Evolutionary conservation across 257 asterid genomes (phyloP).

Genomic region (Primulina eburnea): DNA sequence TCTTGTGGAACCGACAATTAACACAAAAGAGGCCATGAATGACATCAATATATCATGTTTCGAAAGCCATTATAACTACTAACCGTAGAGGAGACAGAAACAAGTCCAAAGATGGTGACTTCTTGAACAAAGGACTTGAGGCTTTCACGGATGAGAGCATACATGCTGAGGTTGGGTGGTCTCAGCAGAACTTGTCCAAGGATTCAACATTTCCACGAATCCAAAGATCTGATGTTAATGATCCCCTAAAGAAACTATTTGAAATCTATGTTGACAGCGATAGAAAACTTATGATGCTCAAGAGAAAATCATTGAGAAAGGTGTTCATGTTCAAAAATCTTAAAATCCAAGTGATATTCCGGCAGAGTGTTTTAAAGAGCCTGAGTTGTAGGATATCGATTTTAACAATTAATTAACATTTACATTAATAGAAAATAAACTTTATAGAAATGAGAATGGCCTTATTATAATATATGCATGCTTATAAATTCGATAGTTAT

Average conservation of each 20-base stretch:
- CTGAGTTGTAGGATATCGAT: too few species aligned
- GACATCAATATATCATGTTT: constrained; percentile 83
- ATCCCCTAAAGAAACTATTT: constrained; percentile 47
- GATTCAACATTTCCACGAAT: constrained; percentile 27
- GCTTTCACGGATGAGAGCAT: constrained; percentile 47
- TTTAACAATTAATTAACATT: too few species aligned
- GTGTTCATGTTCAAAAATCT: constrained; percentile 22
- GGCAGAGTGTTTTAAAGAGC: constrained; percentile 35
- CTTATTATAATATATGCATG: too few species aligned
- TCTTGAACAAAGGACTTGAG: constrained; percentile 36
- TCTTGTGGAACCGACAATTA: constrained; percentile 83
- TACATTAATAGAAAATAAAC: too few species aligned
- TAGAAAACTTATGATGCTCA: constrained; percentile 36
- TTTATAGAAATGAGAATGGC: too few species aligned
- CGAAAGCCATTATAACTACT: constrained; percentile 66
- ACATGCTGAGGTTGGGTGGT: constrained; percentile 28
- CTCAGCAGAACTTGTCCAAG: constrained; percentile 26
- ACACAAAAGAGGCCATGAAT: constrained; percentile 83
- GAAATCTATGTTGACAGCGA: constrained; percentile 69
- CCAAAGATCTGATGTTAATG: constrained; percentile 30
- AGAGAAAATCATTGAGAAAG: constrained; percentile 31
- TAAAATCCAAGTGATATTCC: constrained; percentile 34
- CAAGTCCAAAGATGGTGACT: constrained; percentile 32
- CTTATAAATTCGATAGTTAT: too few species aligned
- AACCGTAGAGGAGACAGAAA: constrained; percentile 36